Conservation (phyloP, 2,329 filamentous ascomycete species). For the Cladosporium sp. region DNA sequence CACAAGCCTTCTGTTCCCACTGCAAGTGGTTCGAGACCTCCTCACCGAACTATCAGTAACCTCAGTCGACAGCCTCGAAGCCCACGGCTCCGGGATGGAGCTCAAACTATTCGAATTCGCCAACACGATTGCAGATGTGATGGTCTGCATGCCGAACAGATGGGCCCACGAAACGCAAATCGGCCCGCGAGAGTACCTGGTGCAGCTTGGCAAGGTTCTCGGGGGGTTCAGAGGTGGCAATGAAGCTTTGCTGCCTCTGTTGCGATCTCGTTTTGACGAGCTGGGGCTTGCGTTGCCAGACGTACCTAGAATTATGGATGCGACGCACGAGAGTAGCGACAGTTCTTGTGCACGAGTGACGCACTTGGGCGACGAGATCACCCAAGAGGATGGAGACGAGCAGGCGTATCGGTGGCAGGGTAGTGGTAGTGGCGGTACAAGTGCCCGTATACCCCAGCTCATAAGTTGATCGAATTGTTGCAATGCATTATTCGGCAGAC, state of each 20-base stretch:
- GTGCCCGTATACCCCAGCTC: too few species aligned
- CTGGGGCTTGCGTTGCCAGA: not conserved
- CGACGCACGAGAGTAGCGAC: constrained; percentile 7
- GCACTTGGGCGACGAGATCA: not conserved
- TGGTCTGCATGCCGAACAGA: constrained; percentile 31
- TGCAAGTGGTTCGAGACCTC: not conserved
- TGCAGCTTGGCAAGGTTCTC: constrained; percentile 5
- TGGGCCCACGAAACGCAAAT: not conserved
- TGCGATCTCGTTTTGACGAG: not conserved
- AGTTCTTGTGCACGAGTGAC: not conserved
- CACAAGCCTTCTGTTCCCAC: constrained; percentile 14
- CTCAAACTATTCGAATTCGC: constrained; percentile 59
- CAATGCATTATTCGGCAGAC: too few species aligned
- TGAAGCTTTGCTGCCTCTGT: constrained; percentile 2
- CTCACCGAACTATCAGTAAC: constrained; percentile 34
- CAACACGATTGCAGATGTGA: constrained; percentile 56
- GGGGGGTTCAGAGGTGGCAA: constrained; percentile 6
- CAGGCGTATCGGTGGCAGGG: too few species aligned
- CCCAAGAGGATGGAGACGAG: not conserved
- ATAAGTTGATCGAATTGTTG: too few species aligned
- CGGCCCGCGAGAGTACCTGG: constrained; percentile 5
- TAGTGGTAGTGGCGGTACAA: too few species aligned
- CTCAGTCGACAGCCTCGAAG: constrained; percentile 28
- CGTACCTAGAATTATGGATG: not conserved
- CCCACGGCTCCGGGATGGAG: constrained; percentile 54